Conservation (phyloP, 1,284 basidiomycete species). For the Neotropicomus parvogracilis region DNA sequence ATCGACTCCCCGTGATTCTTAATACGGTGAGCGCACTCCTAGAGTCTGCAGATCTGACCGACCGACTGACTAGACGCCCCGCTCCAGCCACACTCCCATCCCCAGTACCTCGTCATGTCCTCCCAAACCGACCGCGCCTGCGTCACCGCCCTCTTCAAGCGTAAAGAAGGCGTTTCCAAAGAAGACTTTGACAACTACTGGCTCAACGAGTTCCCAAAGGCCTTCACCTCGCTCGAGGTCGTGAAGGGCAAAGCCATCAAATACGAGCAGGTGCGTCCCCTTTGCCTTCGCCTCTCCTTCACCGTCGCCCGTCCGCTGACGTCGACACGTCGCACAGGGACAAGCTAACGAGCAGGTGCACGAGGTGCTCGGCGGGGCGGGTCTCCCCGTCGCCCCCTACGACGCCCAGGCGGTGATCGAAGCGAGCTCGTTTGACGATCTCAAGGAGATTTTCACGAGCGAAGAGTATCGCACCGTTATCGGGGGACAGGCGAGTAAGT, state of each 20-base stretch:
- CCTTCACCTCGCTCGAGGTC: slow-evolving; percentile 18
- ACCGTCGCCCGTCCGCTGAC: no score
- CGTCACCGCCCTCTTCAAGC: slow-evolving; percentile 11
- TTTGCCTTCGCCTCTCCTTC: background rate
- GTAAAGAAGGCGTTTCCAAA: slow-evolving; percentile 15
- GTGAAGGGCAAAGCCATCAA: slow-evolving; percentile 16
- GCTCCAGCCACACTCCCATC: no score
- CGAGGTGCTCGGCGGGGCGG: background rate
- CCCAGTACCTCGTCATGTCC: no score
- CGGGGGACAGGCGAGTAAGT: background rate
- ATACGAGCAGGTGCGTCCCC: background rate
- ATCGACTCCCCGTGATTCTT: no score
- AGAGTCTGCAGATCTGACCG: no score
- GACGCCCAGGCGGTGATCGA: background rate
- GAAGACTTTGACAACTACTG: slow-evolving; percentile 19
- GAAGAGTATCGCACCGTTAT: background rate
- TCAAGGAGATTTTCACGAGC: background rate
- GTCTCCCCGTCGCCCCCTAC: background rate
- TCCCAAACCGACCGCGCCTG: slow-evolving; percentile 10
- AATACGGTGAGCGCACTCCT: no score
- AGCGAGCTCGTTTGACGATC: background rate
- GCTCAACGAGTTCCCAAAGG: slow-evolving; percentile 13
- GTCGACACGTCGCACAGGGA: background rate
- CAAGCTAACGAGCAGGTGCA: background rate
- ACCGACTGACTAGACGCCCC: no score